Base-by-base conservation (phyloP, 2,329 filamentous ascomycete species). In the Xylariaceae sp. region DNA sequence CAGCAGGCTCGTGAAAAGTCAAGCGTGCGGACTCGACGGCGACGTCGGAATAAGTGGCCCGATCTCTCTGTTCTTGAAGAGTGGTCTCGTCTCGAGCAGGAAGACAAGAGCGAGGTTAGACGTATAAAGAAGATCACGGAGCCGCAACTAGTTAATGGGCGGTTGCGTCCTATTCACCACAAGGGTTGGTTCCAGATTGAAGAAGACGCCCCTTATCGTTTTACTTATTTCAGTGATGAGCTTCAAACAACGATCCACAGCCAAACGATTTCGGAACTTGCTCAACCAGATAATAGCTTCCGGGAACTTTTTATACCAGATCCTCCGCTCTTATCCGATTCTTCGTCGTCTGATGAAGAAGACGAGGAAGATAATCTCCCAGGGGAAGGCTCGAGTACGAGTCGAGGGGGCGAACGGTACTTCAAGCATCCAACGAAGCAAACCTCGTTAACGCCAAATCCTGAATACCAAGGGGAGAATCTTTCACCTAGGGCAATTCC, bases 161-260 rank as follows among this genome's bases (percentile, higher is more conserved):
- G 94, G 56, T 77, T 99, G 50, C 86, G 94, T 4, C 92, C 92
- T 10, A 85, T 90, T 45, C 86, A 89, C 64, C 86, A 89, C 64
- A 84, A 83, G 66, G 83, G 84, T 11, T 99, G 93, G 93, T 93
- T 91, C 72, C 84, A 88, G 45, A 86, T 90, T 56, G 90, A 94
- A 64, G 92, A 96, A 61, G 93, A 97, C 65, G 86, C 88, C 0
- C 94, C 94, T 0, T 97, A 95, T 73, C 85, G 94, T 30, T 99
- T 97, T 73, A 97, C 94, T 0, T 99, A 99, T 74, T 99, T 99
- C 80, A 97, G 97, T 73, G 94, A 97, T 72, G 91, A 96, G 64
- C 91, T 97, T 58, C 88, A 91, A 68, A 95, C 90, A 73, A 99
- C 94, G 0, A 95, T 99, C 62, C 94, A 99, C 74, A 94, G 92